Percentiles rank a stretch among this genome's conserved stretches.
Evolutionary conservation across 2,329 filamentous ascomycete species (phyloP).

Genomic region (Huntiella savannae): DNA sequence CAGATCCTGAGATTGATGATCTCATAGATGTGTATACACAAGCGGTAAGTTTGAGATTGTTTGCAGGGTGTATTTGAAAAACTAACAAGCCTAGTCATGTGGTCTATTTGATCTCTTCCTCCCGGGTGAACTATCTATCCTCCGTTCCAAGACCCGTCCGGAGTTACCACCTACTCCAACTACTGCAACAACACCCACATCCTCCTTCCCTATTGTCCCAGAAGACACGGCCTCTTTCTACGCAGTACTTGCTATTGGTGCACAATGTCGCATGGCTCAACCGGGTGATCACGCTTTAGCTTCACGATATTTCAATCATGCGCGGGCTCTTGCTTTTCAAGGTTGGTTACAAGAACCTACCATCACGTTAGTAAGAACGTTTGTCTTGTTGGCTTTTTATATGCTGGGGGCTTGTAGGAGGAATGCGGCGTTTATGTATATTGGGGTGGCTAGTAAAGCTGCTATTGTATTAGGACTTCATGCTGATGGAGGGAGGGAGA

Average conservation of each 20-base stretch:
- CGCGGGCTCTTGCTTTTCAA: constrained; percentile 27
- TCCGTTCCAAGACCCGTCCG: neutral
- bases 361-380: constrained; percentile 28
- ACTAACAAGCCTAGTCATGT: constrained; percentile 5
- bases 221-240: constrained; percentile 12
- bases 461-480: constrained; percentile 33
- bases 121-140: constrained; percentile 3
- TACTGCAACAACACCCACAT: neutral
- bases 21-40: constrained; percentile 10
- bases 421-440: constrained; percentile 38
- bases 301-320: constrained; percentile 23
- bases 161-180: neutral
- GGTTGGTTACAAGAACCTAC: constrained; percentile 32
- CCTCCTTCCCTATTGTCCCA: neutral
- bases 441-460: constrained; percentile 33
- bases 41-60: constrained; percentile 8
- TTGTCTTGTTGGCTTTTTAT: constrained; percentile 35
- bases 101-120: constrained; percentile 12
- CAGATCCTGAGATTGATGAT: constrained; percentile 2
- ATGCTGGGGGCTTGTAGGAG: constrained; percentile 36
- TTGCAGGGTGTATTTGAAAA: neutral
- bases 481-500: constrained; percentile 14
- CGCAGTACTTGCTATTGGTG: constrained; percentile 27
- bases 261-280: constrained; percentile 21
- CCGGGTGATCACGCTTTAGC: constrained; percentile 13